A percentile compares a stretch with the other conserved stretches of the same genome.
phyloP scores from a whole-genome alignment of 2,329 filamentous ascomycete genomes.

The Diaporthe australafricana region DNA sequence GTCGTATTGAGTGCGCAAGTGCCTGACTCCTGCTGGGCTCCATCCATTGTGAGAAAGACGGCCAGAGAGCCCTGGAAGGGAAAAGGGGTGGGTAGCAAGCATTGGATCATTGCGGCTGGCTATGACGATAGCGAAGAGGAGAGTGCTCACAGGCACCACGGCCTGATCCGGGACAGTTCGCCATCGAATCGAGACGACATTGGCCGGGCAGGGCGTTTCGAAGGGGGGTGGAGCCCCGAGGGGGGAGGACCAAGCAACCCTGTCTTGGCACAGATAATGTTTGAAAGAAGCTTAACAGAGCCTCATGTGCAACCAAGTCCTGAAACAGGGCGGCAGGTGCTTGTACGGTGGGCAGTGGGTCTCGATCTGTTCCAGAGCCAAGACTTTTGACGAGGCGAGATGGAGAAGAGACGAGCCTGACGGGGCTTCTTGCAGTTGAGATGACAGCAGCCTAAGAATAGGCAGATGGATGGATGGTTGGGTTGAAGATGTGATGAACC shows the following conservation, averaged over 20 bases:
- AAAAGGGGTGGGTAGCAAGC: background rate
- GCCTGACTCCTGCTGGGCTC: background rate
- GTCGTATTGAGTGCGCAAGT: background rate
- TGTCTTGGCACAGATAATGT: constrained; percentile 33
- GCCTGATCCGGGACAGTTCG: constrained; percentile 5
- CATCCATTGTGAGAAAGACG: background rate
- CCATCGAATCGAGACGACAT: background rate
- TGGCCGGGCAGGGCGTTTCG: constrained; percentile 20
- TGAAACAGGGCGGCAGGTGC: constrained; percentile 32
- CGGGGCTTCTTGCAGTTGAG: constrained; percentile 2
- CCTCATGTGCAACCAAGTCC: constrained; percentile 18
- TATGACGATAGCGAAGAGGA: constrained; percentile 14
- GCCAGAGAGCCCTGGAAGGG: background rate
- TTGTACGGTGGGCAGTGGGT: constrained; percentile 18
- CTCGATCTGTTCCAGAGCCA: constrained; percentile 5
- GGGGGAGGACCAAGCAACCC: background rate
- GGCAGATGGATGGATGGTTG: background rate
- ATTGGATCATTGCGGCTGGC: constrained; percentile 20
- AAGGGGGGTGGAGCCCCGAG: background rate
- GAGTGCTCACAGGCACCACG: background rate
- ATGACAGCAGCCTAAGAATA: constrained; percentile 7
- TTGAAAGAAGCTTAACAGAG: constrained; percentile 36
- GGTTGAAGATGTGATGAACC: constrained; percentile 18
- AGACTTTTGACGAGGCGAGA: constrained; percentile 16
- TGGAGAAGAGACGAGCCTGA: constrained; percentile 17